phyloP scores from a whole-genome alignment of 2,329 filamentous ascomycete genomes.

The Trichoderma koningii region DNA sequence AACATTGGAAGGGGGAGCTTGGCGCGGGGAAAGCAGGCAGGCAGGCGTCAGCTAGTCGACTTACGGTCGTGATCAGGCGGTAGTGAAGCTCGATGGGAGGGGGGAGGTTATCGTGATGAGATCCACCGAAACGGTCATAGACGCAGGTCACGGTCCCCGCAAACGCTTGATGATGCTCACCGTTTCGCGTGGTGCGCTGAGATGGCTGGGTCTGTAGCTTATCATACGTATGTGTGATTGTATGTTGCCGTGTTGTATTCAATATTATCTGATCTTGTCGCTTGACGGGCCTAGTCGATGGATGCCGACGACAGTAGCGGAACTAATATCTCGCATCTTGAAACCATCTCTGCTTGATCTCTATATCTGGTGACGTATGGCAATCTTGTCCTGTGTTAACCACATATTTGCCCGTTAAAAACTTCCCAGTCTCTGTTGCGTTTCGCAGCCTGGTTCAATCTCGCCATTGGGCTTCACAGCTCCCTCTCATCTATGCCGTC shows the following conservation, averaged over 20 bases:
- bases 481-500: no score
- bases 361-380: no score
- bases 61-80: background rate
- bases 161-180: no score
- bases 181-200: background rate
- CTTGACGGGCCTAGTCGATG: background rate
- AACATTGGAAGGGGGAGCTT: background rate
- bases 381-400: no score
- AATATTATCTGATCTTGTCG: background rate
- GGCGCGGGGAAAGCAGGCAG: slow-evolving; percentile 26
- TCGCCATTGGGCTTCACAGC: no score
- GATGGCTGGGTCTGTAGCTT: background rate
- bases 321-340: no score
- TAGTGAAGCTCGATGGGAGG: background rate
- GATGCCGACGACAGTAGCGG: background rate
- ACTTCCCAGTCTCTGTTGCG: no score
- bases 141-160: background rate
- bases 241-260: background rate
- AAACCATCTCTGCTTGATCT: no score
- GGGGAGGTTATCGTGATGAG: slow-evolving; percentile 25
- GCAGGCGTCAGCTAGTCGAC: slow-evolving; percentile 15
- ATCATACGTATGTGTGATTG: slow-evolving; percentile 10
- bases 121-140: slow-evolving; percentile 25
- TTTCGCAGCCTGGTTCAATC: no score
- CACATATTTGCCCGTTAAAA: no score